Conservation (phyloP, 768 basidiomycete genomes). For the Suillus alpinus region DNA sequence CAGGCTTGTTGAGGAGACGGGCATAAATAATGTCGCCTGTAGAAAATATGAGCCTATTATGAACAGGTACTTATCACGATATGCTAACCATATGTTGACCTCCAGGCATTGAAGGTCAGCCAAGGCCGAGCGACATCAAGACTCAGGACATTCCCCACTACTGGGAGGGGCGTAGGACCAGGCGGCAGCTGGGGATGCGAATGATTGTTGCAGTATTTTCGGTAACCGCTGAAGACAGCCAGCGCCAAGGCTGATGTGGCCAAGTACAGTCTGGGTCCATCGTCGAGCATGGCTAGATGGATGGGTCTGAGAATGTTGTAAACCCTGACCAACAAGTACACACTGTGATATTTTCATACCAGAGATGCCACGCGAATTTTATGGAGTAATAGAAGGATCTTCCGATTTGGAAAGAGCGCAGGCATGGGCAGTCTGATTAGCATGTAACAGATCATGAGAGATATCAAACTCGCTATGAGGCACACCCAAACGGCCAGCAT, state of each 20-base stretch:
- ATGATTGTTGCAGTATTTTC: too few species aligned
- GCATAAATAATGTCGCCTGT: too few species aligned
- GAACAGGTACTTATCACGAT: background rate
- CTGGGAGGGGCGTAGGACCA: conserved; percentile 43
- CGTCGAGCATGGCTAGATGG: background rate
- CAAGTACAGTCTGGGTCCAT: background rate
- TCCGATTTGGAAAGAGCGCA: background rate
- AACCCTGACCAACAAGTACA: too few species aligned
- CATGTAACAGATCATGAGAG: too few species aligned
- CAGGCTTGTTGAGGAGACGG: too few species aligned
- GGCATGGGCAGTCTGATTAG: background rate
- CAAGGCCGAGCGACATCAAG: conserved; percentile 40
- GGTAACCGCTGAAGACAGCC: too few species aligned
- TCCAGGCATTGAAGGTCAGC: conserved; percentile 41
- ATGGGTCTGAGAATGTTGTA: background rate
- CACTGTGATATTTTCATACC: too few species aligned
- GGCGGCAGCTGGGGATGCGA: too few species aligned
- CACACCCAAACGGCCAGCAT: too few species aligned
- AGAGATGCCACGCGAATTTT: too few species aligned
- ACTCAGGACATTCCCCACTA: conserved; percentile 48
- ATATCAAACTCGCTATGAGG: too few species aligned
- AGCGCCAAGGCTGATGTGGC: background rate
- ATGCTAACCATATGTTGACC: conserved; percentile 40
- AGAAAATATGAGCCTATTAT: too few species aligned
- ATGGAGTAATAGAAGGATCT: background rate